Conservation (phyloP, 2,329 filamentous ascomycete species). For the Lachnellula occidentalis region DNA sequence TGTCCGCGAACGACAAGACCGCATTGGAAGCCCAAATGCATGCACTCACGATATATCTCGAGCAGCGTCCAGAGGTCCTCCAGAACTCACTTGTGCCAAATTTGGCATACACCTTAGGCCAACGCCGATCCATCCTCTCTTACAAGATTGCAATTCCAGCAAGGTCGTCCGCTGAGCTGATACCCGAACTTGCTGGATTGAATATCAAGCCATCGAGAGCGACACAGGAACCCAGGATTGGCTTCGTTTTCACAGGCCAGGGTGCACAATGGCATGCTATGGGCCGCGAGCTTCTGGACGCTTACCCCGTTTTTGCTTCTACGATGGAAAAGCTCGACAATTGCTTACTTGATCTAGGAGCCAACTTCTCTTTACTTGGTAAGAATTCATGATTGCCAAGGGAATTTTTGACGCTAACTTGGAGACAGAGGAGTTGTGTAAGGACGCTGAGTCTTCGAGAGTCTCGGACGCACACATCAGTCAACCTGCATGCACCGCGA, state of each 20-base stretch:
- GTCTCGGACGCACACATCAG: constrained; percentile 37
- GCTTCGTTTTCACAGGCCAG: constrained; percentile 28
- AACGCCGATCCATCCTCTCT: constrained; percentile 23
- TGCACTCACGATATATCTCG: constrained; percentile 18
- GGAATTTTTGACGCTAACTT: background rate
- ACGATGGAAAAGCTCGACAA: constrained; percentile 32
- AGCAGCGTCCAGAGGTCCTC: constrained; percentile 23
- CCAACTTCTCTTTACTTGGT: constrained; percentile 21
- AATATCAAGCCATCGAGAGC: constrained; percentile 8
- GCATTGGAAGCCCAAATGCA: constrained; percentile 17
- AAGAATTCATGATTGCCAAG: background rate
- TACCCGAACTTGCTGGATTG: constrained; percentile 39
- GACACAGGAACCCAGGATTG: constrained; percentile 17
- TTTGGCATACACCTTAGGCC: constrained; percentile 26
- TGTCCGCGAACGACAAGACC: constrained; percentile 22
- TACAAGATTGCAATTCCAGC: constrained; percentile 22
- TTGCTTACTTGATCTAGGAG: constrained; percentile 33
- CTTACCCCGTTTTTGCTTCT: constrained; percentile 33
- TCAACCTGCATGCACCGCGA: constrained; percentile 42
- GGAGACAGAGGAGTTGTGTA: constrained; percentile 32
- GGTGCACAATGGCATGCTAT: constrained; percentile 19
- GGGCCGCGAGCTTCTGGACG: constrained; percentile 26
- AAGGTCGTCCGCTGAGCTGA: constrained; percentile 15
- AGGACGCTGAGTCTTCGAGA: constrained; percentile 31
- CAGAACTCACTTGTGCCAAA: constrained; percentile 19